Evolutionary conservation across 1,139 yeast genomes (phyloP), one percentile per base, ranked within the genome.

Genomic region (Hansenula sp.): DNA sequence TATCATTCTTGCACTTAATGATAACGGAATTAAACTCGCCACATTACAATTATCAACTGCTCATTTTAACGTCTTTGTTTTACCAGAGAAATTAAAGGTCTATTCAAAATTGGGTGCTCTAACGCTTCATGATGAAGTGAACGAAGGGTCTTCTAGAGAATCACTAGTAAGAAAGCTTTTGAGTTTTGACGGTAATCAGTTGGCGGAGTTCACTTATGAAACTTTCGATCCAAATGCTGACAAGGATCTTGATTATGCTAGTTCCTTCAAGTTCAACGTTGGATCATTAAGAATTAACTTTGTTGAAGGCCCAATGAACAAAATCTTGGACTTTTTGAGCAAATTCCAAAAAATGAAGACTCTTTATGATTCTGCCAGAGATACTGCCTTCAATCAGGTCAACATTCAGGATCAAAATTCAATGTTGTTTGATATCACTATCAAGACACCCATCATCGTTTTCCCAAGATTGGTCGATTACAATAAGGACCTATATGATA

Each of bases 291-390:
- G 76, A 41, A 65, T 91, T 7, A 86, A 83, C 59, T 87, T 90
- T 58, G 80, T 89, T 19, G 96, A 91, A 57, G 85, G 82, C 49
- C 86, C 98, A 0, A 74, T 89, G 52, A 74, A 81, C 36, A 77
- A 83, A 51, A 76, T 93, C 11, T 61, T 85, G 36, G 72, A 76
- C 29, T 91, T 81, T 57, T 67, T 89, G 55, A 79, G 79, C 52
- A 86, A 86, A 55, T 87, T 94, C 59, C 84, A 81, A 48, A 77
- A 77, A 54, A 89, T 93, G 96, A 93, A 93, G 62, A 80, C 81
- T 2, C 72, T 91, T 15, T 93, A 85, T 61, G 99, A 93, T 57
- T 71, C 78, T 16, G 96, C 98, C 0, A 76, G 99, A 49, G 89
- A 85, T 55, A 88, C 91, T 12, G 97, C 98, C 0, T 70, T 81